These are phyloP conservation scores for Tritrichomonas foetus DNA, from an alignment of 208 protist genomes.

Conservation along the genomic window DNA sequence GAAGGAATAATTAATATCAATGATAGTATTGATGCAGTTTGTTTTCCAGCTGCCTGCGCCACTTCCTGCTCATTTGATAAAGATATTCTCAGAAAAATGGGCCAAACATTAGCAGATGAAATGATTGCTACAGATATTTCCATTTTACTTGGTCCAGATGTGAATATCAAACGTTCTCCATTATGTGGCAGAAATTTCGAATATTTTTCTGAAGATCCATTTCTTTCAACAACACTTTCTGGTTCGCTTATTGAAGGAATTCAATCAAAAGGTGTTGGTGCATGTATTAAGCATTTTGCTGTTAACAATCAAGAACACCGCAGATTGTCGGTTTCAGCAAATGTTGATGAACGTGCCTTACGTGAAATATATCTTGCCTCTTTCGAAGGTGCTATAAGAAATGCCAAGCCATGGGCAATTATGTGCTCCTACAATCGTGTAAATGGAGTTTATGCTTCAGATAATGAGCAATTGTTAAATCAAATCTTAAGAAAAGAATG, in stretches of 20 bases:
- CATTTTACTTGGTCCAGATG: conserved; percentile 43
- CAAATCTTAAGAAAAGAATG: conserved; percentile 45
- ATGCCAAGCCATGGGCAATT: conserved; percentile 27
- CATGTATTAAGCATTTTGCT: conserved; percentile 58
- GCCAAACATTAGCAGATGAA: conserved; percentile 35
- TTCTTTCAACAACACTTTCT: conserved; percentile 44
- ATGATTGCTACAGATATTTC: not conserved
- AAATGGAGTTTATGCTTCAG: conserved; percentile 44
- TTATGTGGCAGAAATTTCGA: conserved; percentile 61
- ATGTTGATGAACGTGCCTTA: conserved; percentile 58
- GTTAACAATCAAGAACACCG: conserved; percentile 59
- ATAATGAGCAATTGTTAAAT: conserved; percentile 40
- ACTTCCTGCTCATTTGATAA: conserved; percentile 32
- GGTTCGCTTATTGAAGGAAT: conserved; percentile 50
- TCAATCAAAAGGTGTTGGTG: conserved; percentile 54
- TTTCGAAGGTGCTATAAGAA: conserved; percentile 49
- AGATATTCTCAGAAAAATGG: conserved; percentile 5
- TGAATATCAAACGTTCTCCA: conserved; percentile 52
- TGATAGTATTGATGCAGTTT: conserved; percentile 14
- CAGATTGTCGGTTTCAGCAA: conserved; percentile 43
- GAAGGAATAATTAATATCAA: not conserved
- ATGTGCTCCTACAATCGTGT: conserved; percentile 53
- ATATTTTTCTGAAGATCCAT: conserved; percentile 60
- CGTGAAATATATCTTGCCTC: conserved; percentile 58
- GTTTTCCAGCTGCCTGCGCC: conserved; percentile 24